Evolutionary conservation across 148 eudicot genomes (phyloP).

Genomic region (Silene conica): DNA sequence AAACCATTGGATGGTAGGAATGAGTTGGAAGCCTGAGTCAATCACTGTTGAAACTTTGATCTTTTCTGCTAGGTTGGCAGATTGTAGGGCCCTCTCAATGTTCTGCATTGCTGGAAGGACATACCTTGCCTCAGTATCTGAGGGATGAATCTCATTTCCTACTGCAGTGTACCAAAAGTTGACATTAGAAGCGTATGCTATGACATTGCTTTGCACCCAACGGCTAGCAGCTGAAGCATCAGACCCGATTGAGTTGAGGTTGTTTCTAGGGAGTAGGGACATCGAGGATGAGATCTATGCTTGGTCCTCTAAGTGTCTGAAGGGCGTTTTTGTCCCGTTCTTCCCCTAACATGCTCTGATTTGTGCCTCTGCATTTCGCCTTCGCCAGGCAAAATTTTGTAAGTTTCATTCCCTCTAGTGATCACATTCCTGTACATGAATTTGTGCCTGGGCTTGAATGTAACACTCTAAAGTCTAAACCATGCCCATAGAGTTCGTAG

Average conservation of each 20-base stretch:
- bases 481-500: too few relatives aligned
- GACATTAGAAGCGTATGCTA: conserved; percentile 33
- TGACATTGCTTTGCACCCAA: conserved; percentile 43
- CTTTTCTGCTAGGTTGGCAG: conserved; percentile 26
- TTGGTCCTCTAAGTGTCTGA: conserved; percentile 37
- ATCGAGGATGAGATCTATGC: conserved; percentile 42
- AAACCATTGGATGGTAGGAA: conserved; percentile 40
- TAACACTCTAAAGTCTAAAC: too few relatives aligned
- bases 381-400: too few relatives aligned
- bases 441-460: too few relatives aligned
- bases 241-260: conserved; percentile 32
- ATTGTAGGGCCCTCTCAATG: conserved; percentile 31
- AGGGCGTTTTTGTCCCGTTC: conserved; percentile 24
- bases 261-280: conserved; percentile 35
- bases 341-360: too few relatives aligned
- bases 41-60: conserved; percentile 44
- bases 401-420: too few relatives aligned
- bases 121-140: conserved; percentile 25
- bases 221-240: conserved; percentile 28
- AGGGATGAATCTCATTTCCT: conserved; percentile 42
- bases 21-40: conserved; percentile 4
- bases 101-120: conserved; percentile 49
- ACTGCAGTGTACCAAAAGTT: conserved; percentile 48
- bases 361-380: too few relatives aligned
- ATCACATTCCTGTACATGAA: too few relatives aligned